Conservation (phyloP, 495 filamentous ascomycete species). For the Tuber calosporum region DNA sequence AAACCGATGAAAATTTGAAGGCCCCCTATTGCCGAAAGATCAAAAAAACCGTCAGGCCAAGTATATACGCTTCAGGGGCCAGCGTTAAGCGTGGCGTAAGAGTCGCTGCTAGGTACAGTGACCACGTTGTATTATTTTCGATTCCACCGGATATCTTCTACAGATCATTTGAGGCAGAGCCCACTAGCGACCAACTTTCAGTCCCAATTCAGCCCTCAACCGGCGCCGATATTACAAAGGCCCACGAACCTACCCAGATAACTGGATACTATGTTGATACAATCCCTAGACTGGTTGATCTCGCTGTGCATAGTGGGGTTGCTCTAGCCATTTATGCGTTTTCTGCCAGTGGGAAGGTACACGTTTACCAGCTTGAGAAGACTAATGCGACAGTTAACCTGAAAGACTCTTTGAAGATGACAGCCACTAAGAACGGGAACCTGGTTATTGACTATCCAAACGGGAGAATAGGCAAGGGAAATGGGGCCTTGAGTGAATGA, state of each 20-base stretch:
- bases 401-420: constrained; percentile 11
- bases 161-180: constrained; percentile 25
- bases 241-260: constrained; percentile 41
- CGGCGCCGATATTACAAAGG: background rate
- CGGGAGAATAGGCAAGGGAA: background rate
- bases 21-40: constrained; percentile 3
- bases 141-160: constrained; percentile 58
- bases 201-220: background rate
- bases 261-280: constrained; percentile 44
- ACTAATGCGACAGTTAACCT: constrained; percentile 20
- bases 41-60: constrained; percentile 37
- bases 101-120: constrained; percentile 50
- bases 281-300: constrained; percentile 42
- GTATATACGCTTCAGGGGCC: constrained; percentile 53
- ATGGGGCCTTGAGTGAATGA: background rate
- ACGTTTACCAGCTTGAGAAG: constrained; percentile 42
- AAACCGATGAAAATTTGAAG: constrained; percentile 8
- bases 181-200: constrained; percentile 30
- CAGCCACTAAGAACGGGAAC: constrained; percentile 24
- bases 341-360: constrained; percentile 40
- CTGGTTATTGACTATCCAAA: constrained; percentile 4
- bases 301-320: constrained; percentile 44
- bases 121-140: constrained; percentile 53
- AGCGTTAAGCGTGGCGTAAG: constrained; percentile 57
- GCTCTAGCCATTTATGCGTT: constrained; percentile 47